phyloP scores from a whole-genome alignment of 768 basidiomycete species.

The Wakefieldia striispora region DNA sequence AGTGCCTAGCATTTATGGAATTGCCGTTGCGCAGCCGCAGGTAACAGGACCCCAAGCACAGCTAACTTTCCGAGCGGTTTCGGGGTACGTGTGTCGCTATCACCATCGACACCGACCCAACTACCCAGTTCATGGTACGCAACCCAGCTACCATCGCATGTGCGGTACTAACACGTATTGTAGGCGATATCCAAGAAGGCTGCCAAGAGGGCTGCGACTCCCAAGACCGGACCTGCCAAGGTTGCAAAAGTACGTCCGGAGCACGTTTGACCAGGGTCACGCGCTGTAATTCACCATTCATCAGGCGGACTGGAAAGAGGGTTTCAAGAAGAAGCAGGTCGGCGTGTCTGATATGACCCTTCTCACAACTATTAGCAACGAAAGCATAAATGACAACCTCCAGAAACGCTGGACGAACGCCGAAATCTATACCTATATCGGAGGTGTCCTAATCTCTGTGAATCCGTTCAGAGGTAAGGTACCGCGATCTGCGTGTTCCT shows the following conservation, averaged over 20 bases:
- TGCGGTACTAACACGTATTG: constrained; percentile 2
- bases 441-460: constrained; percentile 97
- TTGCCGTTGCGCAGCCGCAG: constrained; percentile 15
- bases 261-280: neutral
- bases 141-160: neutral
- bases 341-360: constrained; percentile 99
- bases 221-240: constrained; percentile 58
- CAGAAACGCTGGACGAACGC: constrained; percentile 93
- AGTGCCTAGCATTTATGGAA: neutral
- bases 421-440: constrained; percentile 99
- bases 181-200: constrained; percentile 90
- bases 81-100: constrained; percentile 9
- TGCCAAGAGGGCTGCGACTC: constrained; percentile 72
- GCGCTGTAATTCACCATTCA: constrained; percentile 7
- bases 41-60: constrained; percentile 19
- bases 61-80: constrained; percentile 4
- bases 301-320: constrained; percentile 99
- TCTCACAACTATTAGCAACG: constrained; percentile 94
- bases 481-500: constrained; percentile 2
- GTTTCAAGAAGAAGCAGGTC: constrained; percentile 99
- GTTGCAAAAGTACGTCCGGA: constrained; percentile 68
- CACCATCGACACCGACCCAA: constrained; percentile 3
- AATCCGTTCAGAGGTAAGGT: constrained; percentile 89
- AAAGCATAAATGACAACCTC: constrained; percentile 95
- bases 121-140: constrained; percentile 24